Percentiles rank a stretch among this genome's conserved stretches.
phyloP scores from a whole-genome alignment of 2,329 filamentous ascomycete genomes.

The Ophiostoma himal-ulmi region DNA sequence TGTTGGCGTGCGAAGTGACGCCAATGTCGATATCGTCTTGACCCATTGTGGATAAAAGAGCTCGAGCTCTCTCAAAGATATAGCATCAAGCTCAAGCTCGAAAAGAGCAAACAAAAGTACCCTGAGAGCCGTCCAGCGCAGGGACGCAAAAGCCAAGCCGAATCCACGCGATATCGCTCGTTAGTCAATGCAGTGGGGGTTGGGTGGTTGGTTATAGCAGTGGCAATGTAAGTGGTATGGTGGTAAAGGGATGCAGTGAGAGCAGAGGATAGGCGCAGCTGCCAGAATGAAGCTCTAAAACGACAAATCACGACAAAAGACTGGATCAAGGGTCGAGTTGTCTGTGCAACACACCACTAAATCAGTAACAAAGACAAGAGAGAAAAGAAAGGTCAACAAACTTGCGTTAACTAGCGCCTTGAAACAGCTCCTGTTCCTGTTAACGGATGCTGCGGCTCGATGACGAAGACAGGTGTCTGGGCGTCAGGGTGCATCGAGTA shows the following conservation, averaged over 20 bases:
- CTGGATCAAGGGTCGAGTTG: background rate
- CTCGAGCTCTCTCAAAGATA: background rate
- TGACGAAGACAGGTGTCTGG: background rate
- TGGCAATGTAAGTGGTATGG: background rate
- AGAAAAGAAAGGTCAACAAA: background rate
- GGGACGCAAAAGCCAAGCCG: background rate
- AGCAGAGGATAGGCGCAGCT: background rate
- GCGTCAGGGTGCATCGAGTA: background rate
- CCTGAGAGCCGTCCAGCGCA: background rate
- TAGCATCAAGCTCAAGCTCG: background rate
- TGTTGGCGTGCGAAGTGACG: background rate
- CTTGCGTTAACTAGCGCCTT: background rate
- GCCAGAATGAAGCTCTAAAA: background rate
- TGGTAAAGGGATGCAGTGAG: background rate
- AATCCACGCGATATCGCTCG: background rate
- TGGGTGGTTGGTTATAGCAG: background rate
- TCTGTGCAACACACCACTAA: background rate
- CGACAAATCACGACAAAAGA: background rate
- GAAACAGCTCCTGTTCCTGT: background rate
- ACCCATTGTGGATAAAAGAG: slow-evolving; percentile 3
- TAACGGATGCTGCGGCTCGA: slow-evolving; percentile 5
- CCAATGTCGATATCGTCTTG: background rate
- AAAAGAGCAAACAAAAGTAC: background rate
- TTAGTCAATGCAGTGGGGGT: background rate
- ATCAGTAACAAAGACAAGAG: background rate